Percentiles rank a stretch among this genome's conserved stretches.
These are phyloP conservation scores for Penicillium macrosclerotiorum DNA, from an alignment of 495 filamentous ascomycete species.

Conservation along the genomic window DNA sequence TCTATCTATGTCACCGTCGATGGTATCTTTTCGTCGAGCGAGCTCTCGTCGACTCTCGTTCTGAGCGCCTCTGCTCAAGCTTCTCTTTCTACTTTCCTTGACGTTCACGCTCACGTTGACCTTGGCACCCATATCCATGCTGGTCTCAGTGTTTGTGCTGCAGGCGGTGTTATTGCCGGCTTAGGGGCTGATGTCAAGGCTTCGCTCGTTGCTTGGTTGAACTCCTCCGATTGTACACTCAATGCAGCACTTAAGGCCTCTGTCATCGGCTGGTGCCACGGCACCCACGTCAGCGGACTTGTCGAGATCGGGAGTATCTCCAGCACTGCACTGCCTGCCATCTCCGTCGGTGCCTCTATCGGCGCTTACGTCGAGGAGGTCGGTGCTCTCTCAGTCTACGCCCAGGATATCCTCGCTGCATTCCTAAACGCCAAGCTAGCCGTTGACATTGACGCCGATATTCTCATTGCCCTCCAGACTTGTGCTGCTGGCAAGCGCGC, in stretches of 20 bases:
- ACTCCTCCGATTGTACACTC: conserved; percentile 30
- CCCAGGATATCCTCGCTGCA: conserved; percentile 33
- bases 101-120: conserved; percentile 9
- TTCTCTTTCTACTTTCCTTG: conserved; percentile 29
- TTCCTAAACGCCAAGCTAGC: conserved; percentile 35
- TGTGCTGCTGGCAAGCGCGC: conserved; percentile 36
- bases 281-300: conserved; percentile 27
- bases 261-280: conserved; percentile 37
- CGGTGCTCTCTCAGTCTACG: conserved; percentile 31
- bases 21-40: conserved; percentile 36
- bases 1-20: conserved; percentile 40
- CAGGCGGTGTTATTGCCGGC: conserved; percentile 34
- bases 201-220: conserved; percentile 34
- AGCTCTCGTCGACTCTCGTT: conserved; percentile 30
- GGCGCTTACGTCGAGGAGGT: conserved; percentile 28
- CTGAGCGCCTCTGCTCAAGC: conserved; percentile 33
- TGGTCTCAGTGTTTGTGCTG: conserved; percentile 38
- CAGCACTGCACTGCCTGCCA: conserved; percentile 28
- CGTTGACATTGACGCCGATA: conserved; percentile 26
- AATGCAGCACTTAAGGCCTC: conserved; percentile 29
- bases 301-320: conserved; percentile 29
- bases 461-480: conserved; percentile 30
- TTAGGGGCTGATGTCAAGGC: conserved; percentile 35
- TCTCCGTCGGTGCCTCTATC: conserved; percentile 40
- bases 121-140: conserved; percentile 32